Conservation (phyloP, 306 rosid genomes). For the Glycine soja region DNA sequence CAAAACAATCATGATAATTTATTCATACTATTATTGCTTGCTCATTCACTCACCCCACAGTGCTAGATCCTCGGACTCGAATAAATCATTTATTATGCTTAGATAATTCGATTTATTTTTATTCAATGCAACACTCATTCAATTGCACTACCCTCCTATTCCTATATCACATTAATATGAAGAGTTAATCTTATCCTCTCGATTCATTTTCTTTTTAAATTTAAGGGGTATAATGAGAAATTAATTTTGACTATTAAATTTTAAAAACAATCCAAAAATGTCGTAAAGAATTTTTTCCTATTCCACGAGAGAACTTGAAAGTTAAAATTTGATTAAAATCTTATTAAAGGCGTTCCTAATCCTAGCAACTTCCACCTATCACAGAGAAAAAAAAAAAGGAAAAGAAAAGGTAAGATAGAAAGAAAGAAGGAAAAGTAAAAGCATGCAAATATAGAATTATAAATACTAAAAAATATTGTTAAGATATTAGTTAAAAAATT, state of each 20-base stretch:
- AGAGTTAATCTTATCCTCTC: no score
- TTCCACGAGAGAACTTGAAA: neutral
- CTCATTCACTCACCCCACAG: neutral
- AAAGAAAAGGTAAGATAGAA: neutral
- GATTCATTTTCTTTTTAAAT: no score
- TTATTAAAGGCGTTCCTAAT: constrained; percentile 22
- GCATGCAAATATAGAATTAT: neutral
- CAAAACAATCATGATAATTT: constrained; percentile 9
- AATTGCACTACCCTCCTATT: no score
- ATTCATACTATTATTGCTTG: no score
- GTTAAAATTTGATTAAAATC: neutral
- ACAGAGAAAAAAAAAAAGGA: neutral
- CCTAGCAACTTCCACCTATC: constrained; percentile 25
- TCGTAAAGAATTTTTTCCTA: neutral
- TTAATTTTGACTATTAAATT: no score
- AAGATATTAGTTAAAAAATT: no score
- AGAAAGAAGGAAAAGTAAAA: constrained; percentile 33
- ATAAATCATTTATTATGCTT: neutral
- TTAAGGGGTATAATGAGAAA: no score
- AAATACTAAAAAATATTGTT: no score
- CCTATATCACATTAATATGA: neutral
- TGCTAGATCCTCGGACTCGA: neutral
- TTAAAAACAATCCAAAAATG: constrained; percentile 1
- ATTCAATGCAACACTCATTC: no score
- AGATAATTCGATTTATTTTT: neutral